A percentile compares a stretch with the other conserved stretches of the same genome.
phyloP scores from a whole-genome alignment of 441 rosid genomes.

The Pelargonium myrrhifolium region DNA sequence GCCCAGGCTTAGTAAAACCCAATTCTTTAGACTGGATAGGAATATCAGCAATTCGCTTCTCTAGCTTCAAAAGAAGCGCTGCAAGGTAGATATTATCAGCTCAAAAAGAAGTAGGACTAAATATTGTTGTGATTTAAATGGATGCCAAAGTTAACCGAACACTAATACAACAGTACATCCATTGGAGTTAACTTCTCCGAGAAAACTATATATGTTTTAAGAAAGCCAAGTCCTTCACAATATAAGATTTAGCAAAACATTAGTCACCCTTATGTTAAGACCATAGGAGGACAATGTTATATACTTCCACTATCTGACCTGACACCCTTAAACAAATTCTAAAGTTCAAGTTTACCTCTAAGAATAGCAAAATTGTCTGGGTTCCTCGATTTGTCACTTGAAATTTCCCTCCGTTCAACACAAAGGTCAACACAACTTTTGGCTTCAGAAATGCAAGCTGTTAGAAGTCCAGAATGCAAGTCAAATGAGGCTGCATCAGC shows the following conservation, averaged over 20 bases:
- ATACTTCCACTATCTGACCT: conserved; percentile 3
- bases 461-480: conserved; percentile 62
- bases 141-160: conserved; percentile 13
- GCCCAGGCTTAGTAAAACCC: conserved; percentile 93
- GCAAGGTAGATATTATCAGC: conserved; percentile 26
- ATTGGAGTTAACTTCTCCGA: neutral
- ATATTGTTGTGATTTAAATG: conserved; percentile 3
- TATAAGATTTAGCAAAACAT: conserved; percentile 3
- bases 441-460: conserved; percentile 89
- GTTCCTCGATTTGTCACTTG: conserved; percentile 59
- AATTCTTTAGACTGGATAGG: conserved; percentile 68
- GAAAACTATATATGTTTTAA: neutral
- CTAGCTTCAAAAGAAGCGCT: conserved; percentile 89
- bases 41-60: conserved; percentile 74
- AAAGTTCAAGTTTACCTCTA: conserved; percentile 45
- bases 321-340: neutral
- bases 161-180: neutral
- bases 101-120: conserved; percentile 14
- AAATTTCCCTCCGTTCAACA: conserved; percentile 47
- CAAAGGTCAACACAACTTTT: conserved; percentile 71
- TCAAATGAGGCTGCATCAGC: conserved; percentile 98
- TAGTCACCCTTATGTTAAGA: neutral
- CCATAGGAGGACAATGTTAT: neutral
- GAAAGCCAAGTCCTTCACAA: neutral
- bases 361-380: conserved; percentile 94